A percentile compares a stretch with the other conserved stretches of the same genome.
Conservation (phyloP, 768 basidiomycete genomes). For the Suillus ampliporus region DNA sequence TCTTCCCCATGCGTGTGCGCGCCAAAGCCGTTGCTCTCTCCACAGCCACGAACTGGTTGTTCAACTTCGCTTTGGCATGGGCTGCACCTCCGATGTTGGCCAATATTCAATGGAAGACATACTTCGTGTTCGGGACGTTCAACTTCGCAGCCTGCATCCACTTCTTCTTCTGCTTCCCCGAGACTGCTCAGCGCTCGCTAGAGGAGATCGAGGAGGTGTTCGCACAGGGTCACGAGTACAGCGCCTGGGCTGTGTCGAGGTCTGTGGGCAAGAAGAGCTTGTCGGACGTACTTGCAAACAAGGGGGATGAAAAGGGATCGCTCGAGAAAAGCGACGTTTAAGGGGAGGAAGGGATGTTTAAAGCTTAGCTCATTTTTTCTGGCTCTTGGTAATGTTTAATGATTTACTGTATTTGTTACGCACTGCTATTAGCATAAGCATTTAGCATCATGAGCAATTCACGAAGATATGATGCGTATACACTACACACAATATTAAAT, state of each 20-base stretch:
- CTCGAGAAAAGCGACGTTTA: constrained; percentile 9
- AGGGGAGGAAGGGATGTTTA: neutral
- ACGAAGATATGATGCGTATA: neutral
- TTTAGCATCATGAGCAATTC: neutral
- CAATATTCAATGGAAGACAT: constrained; percentile 74
- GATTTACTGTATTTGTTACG: constrained; percentile 12
- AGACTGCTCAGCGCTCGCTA: constrained; percentile 72
- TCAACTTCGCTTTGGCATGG: constrained; percentile 78
- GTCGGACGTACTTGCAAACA: constrained; percentile 47
- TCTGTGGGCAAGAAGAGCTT: constrained; percentile 68
- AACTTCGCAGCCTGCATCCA: constrained; percentile 76
- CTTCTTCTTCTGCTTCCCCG: constrained; percentile 81
- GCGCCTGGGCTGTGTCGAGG: constrained; percentile 71
- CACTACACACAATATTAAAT: too few species aligned
- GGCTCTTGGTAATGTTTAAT: constrained; percentile 1
- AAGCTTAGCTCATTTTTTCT: neutral
- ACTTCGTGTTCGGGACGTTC: constrained; percentile 81
- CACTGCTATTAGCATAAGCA: neutral
- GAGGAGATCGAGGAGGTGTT: constrained; percentile 86
- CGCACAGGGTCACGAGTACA: constrained; percentile 66
- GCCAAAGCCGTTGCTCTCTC: constrained; percentile 61
- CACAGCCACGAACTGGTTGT: constrained; percentile 58
- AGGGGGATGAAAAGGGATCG: constrained; percentile 19
- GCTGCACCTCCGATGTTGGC: constrained; percentile 75
- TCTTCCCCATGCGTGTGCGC: constrained; percentile 71